Conservation (phyloP, 2,329 filamentous ascomycete genomes). For the Claviceps citrina region DNA sequence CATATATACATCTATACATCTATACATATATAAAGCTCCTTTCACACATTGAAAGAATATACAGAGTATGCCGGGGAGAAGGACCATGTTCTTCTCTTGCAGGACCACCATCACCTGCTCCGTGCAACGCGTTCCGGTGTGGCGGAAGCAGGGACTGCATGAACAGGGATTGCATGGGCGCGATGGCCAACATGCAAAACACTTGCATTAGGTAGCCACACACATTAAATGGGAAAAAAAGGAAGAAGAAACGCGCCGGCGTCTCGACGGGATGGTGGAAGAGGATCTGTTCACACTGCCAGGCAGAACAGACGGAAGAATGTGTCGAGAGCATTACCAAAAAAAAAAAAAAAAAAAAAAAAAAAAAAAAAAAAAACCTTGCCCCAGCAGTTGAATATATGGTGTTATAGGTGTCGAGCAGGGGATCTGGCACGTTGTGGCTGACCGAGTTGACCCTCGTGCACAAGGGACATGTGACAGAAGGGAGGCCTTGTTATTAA, state of each 20-base stretch:
- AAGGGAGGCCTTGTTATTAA: no score
- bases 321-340: background rate
- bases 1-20: no score
- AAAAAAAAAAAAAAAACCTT: background rate
- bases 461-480: background rate
- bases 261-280: background rate
- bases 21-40: no score
- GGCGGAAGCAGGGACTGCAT: conserved; percentile 1
- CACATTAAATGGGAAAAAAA: conserved; percentile 1
- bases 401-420: no score
- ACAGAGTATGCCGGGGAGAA: no score
- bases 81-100: no score
- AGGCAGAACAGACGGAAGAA: no score
- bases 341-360: background rate
- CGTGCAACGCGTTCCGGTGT: conserved; percentile 4
- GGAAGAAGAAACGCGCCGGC: no score
- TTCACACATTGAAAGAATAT: no score
- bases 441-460: background rate
- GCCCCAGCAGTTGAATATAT: background rate
- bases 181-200: no score
- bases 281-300: no score
- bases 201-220: background rate
- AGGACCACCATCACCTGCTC: no score
- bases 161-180: background rate
- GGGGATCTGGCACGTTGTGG: background rate